Evolutionary conservation across 768 basidiomycete species (phyloP).

Genomic region (Boletellus sp.): DNA sequence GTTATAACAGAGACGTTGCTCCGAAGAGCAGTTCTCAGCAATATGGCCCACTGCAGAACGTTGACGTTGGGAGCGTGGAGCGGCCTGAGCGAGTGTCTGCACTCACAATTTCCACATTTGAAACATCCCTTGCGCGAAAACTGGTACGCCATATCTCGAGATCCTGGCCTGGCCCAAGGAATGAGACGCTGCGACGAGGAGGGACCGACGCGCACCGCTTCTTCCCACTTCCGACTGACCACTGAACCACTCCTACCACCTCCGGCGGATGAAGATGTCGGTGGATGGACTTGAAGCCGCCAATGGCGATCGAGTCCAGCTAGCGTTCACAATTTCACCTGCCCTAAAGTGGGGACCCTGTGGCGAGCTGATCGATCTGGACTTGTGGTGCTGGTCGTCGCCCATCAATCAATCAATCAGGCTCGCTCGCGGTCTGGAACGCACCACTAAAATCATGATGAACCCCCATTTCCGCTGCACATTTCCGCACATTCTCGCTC

Average conservation of each 20-base stretch:
- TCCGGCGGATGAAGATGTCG: constrained; percentile 54
- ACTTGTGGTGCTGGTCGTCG: constrained; percentile 5
- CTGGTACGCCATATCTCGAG: constrained; percentile 67
- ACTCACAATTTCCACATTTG: constrained; percentile 90
- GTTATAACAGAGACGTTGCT: constrained; percentile 89
- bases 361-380: constrained; percentile 22
- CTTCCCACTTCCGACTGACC: constrained; percentile 73
- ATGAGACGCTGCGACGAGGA: constrained; percentile 11
- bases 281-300: constrained; percentile 23
- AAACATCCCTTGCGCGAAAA: constrained; percentile 87
- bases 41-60: constrained; percentile 75
- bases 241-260: constrained; percentile 63
- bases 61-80: constrained; percentile 13
- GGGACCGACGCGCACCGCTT: constrained; percentile 41
- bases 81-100: constrained; percentile 9
- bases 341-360: constrained; percentile 33
- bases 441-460: constrained; percentile 14
- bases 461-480: constrained; percentile 21
- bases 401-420: constrained; percentile 3
- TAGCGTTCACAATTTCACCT: constrained; percentile 22
- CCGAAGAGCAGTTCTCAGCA: constrained; percentile 87
- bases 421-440: constrained; percentile 14
- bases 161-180: constrained; percentile 41
- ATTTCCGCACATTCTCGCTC: constrained; percentile 21
- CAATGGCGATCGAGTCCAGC: constrained; percentile 15